phyloP scores from a whole-genome alignment of 2,329 filamentous ascomycete species.

The Aspergillus flavus region DNA sequence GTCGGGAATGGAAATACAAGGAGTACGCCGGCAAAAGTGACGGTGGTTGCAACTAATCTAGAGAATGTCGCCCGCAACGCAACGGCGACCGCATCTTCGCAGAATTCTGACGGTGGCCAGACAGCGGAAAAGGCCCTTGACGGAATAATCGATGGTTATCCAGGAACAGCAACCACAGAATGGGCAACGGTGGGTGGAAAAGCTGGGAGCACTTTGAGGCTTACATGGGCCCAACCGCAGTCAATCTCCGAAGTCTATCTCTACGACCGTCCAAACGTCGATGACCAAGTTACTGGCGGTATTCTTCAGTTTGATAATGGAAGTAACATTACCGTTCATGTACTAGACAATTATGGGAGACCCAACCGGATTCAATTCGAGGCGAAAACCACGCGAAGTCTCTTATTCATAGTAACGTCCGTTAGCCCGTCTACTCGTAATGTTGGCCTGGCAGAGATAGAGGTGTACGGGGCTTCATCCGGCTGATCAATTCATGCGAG shows the following conservation, averaged over 20 bases:
- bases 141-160: constrained; percentile 1
- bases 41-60: not conserved
- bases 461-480: constrained; percentile 6
- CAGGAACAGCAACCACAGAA: not conserved
- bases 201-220: constrained; percentile 8
- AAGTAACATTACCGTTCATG: not conserved
- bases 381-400: not conserved
- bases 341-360: constrained; percentile 9
- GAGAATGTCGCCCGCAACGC: constrained; percentile 10
- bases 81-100: constrained; percentile 9
- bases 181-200: constrained; percentile 12
- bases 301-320: constrained; percentile 11
- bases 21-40: constrained; percentile 7
- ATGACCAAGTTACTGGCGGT: constrained; percentile 12
- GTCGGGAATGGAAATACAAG: constrained; percentile 2
- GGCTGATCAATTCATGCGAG: not conserved
- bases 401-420: constrained; percentile 11
- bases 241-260: constrained; percentile 6
- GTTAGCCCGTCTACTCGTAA: constrained; percentile 12
- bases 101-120: not conserved
- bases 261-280: constrained; percentile 12
- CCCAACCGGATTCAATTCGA: constrained; percentile 3
- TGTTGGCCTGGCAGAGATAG: constrained; percentile 13
- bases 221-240: constrained; percentile 12
- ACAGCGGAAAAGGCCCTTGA: constrained; percentile 10